These are phyloP conservation scores for Cyclanthera cordifolia DNA, from an alignment of 306 rosid genomes.

Conservation along the genomic window DNA sequence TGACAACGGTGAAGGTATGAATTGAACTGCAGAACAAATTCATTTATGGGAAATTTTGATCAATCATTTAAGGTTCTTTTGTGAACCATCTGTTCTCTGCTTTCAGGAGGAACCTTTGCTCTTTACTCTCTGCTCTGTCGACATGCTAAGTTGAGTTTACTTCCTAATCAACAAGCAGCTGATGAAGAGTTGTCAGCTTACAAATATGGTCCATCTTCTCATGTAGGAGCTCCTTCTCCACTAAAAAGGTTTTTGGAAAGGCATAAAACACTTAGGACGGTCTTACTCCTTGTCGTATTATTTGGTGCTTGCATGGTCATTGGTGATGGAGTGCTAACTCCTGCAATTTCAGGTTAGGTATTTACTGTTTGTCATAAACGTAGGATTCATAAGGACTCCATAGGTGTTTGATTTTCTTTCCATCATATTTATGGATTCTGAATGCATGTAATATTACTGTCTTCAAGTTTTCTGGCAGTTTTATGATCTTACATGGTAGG, in stretches of 20 bases:
- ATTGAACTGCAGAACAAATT: neutral
- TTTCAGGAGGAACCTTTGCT: slow-evolving; percentile 78
- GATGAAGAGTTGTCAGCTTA: slow-evolving; percentile 78
- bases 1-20: slow-evolving; percentile 72
- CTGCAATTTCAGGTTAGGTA: slow-evolving; percentile 70
- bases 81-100: slow-evolving; percentile 7
- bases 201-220: slow-evolving; percentile 69
- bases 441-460: neutral
- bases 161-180: slow-evolving; percentile 84
- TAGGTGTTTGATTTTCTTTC: neutral
- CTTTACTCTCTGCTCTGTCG: slow-evolving; percentile 79
- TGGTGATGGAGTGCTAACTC: slow-evolving; percentile 85
- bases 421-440: neutral
- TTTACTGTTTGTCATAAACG: neutral
- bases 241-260: slow-evolving; percentile 67
- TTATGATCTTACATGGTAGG: no score
- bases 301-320: slow-evolving; percentile 86
- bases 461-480: neutral
- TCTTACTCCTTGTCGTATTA: slow-evolving; percentile 56
- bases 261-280: slow-evolving; percentile 57
- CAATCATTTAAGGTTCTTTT: slow-evolving; percentile 5
- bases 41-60: neutral
- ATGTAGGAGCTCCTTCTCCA: slow-evolving; percentile 30
- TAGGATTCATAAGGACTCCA: neutral
- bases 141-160: slow-evolving; percentile 72